Evolutionary conservation across 2,329 filamentous ascomycete genomes (phyloP).

Genomic region (Monilinia aucupariae): DNA sequence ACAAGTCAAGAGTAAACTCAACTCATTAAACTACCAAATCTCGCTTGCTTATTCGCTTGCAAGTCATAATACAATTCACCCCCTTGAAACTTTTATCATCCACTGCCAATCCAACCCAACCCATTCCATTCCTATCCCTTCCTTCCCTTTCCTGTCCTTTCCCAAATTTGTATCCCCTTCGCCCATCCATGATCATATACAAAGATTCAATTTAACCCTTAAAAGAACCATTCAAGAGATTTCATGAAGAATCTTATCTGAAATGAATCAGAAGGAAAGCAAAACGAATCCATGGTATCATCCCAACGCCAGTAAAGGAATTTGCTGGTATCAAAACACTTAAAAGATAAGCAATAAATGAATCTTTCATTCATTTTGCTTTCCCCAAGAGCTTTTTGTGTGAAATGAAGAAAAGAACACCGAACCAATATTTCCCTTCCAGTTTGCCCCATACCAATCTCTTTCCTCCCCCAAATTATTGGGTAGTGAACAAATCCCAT

Average conservation of each 20-base stretch:
- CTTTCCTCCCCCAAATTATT: conserved; percentile 5
- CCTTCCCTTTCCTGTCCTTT: neutral
- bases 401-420: conserved; percentile 6
- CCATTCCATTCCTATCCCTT: neutral
- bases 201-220: conserved; percentile 1
- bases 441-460: conserved; percentile 10
- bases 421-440: conserved; percentile 11
- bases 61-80: conserved; percentile 1
- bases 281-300: conserved; percentile 32
- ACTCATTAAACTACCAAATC: conserved; percentile 3
- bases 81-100: conserved; percentile 2
- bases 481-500: conserved; percentile 7
- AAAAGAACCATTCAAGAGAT: neutral
- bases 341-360: conserved; percentile 17
- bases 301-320: conserved; percentile 28
- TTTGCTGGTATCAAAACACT: conserved; percentile 25
- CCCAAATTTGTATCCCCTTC: neutral
- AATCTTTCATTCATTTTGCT: conserved; percentile 21
- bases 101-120: neutral
- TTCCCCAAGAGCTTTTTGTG: conserved; percentile 20
- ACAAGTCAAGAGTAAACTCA: neutral
- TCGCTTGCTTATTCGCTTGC: neutral
- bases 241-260: neutral
- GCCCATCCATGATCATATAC: conserved; percentile 12
- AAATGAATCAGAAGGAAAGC: conserved; percentile 14